Evolutionary conservation across 2,329 filamentous ascomycete genomes (phyloP).

Genomic region (Incumbomyces delicatus): DNA sequence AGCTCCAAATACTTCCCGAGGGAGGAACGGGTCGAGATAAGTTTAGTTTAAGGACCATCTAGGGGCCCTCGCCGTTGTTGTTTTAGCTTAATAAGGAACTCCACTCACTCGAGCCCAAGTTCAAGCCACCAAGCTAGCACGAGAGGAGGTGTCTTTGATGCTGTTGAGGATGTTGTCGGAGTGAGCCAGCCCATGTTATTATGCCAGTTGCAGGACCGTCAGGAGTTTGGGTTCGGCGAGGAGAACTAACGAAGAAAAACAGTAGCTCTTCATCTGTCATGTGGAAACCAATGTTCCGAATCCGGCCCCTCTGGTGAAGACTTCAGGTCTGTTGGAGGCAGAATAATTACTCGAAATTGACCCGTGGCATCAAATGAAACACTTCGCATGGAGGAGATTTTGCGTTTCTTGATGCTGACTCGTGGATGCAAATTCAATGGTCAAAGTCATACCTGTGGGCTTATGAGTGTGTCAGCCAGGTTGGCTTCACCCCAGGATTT

Average conservation of each 20-base stretch:
- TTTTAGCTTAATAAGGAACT: not conserved
- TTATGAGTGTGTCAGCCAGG: not conserved
- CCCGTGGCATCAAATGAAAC: slow-evolving; percentile 6
- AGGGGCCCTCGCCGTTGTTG: slow-evolving; percentile 2
- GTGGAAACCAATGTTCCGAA: slow-evolving; percentile 5
- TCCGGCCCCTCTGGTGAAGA: slow-evolving; percentile 1
- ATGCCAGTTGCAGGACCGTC: not conserved
- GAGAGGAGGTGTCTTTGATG: not conserved
- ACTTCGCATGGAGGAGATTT: not conserved
- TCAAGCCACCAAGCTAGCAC: slow-evolving; percentile 6
- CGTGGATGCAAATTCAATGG: slow-evolving; percentile 3
- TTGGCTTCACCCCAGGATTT: slow-evolving; percentile 3
- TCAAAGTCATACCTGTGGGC: not conserved
- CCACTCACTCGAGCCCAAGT: not conserved
- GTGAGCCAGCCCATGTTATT: not conserved
- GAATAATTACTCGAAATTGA: slow-evolving; percentile 2
- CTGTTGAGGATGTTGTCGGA: not conserved
- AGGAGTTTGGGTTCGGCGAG: not conserved
- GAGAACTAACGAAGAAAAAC: slow-evolving; percentile 2
- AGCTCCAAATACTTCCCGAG: slow-evolving; percentile 1
- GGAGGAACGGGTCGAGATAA: slow-evolving; percentile 11
- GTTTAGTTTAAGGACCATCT: slow-evolving; percentile 2
- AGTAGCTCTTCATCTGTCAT: not conserved
- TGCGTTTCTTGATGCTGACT: not conserved
- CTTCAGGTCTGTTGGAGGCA: not conserved